Base-by-base conservation (phyloP, 495 filamentous ascomycete species). In the Trichoderma orchidacearum region DNA sequence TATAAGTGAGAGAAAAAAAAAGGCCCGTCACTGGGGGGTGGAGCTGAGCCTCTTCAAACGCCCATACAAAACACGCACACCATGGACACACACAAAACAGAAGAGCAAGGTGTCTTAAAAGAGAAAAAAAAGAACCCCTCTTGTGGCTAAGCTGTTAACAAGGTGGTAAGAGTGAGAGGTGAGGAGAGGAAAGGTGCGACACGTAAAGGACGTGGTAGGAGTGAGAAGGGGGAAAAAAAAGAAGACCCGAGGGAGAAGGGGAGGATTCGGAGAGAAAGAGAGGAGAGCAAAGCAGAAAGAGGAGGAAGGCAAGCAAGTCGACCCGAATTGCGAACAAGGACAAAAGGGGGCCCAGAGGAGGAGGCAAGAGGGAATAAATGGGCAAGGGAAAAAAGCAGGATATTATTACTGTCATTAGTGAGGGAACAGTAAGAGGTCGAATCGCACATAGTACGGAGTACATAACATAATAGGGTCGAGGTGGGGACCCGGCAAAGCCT, bases 311-410 rank as follows among this genome's bases (percentile, higher is more conserved):
- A 8, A 23, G 13, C 41, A 48, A 25, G 11, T 15, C 21, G 13
- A 48, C 3, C 0, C 11, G n/a, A 27, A 48, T 25, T 9, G 41
- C 18, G 41, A 25, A 48, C n/a, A 48, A 13, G 27, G 21, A 12
- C 41, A 48, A 48, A 48, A 48, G 41, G 41, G 41, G 41, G 41
- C 41, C n/a, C 23, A 23, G 41, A 23, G 41, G 41, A 48, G 41
- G 21, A 27, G 18, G 21, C 21, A 48, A 48, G 41, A 48, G 41
- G 41, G 41, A 48, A 48, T 48, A 48, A 48, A 48, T 48, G 41
- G n/a, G 41, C 41, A 23, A 48, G 41, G 41, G 41, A 48, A 48
- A 41, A 48, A 48, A 48, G 41, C 41, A 48, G 41, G 41, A 48
- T 48, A 48, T 48, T 6, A 48, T 25, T 48, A 23, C 41, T 17